Base-by-base conservation (phyloP, 306 rosid genomes). In the Sesbania bispinosa region DNA sequence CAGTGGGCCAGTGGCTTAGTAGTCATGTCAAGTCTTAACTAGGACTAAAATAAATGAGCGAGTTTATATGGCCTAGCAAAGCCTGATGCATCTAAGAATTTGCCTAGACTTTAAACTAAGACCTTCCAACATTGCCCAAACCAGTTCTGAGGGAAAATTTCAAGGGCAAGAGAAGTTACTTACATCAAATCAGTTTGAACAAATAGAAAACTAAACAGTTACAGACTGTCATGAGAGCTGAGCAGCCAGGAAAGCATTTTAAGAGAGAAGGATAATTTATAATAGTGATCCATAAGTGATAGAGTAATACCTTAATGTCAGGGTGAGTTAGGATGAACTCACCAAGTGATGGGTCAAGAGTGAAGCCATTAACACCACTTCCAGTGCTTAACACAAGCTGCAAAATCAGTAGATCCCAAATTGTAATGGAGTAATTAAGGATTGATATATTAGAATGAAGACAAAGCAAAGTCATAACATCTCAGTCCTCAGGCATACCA, bases 281-380 rank as follows among this genome's bases (percentile, higher is more conserved):
- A 21, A 27, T 21, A 45, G 59, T 54, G 46, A 62, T 23, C 6
- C 41, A 14, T 38, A 52, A 35, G 64, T 62, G 32, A 47, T 11
- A 53, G 65, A 64, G 55, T 41, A 67, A 61, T 83, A 94, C 98
- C 97, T 90, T 87, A 74, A 94, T 88, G 72, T 87, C 86, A 48
- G 97, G 97, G 85, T 94, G 97, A 67, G 97, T 94, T 57, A 94
- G 81, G 74, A 94, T 94, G 86, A 94, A 94, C 82, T 90, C 98
- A 35, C 97, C 97, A 61, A 90, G 98, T 72, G 96, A 94, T 50
- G 98, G 98, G 74, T 90, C 98, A 52, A 94, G 96, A 13, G 97
- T 90, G 88, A 90, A 94, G 58, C 98, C 97, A 75, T 90, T 78
- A 48, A 87, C 97, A 62, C 98, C 98, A 51, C 39, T 36, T 62